Base-by-base conservation (phyloP, 2,329 filamentous ascomycete genomes). In the Gnomoniopsis sp. region DNA sequence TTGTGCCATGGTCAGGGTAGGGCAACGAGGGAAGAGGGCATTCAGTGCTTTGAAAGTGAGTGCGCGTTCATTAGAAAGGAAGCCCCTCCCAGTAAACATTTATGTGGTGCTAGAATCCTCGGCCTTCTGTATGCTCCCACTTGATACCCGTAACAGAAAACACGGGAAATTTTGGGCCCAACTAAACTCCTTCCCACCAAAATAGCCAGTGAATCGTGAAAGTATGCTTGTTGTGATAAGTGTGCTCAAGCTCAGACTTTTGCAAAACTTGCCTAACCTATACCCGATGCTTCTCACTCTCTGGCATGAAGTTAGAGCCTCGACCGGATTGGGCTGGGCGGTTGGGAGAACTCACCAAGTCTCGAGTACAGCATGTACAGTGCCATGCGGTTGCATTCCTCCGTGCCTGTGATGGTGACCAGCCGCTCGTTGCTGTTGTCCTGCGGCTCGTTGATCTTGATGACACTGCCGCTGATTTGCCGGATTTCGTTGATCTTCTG, bases 301-400 rank as follows among this genome's bases (percentile, higher is more conserved):
- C 88, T 91, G 71, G 38, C 46, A 52, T 26, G 26, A 55, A 53
- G 14, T 43, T 61, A 59, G n/a, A 61, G 59, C 57, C 49, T 53
- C 59, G 53, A 47, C 43, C 53, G 36, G 53, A 38, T 26, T 53
- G 49, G 44, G 48, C 47, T 44, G 26, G 59, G 64, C 57, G 65
- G 57, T 65, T 60, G 51, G 38, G 55, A 48, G 43, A 38, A 71
- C 81, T 79, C 74, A 96, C 95, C 95, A 73, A 99, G 89, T 82
- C 95, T 87, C 61, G 91, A 96, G 77, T 99, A 99, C 57, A 99
- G 85, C 93, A 99, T 97, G 78, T 98, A 99, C 57, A 99, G 78
- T n/a, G 95, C 95, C 93, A 99, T 98, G 70, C 96, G 91, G 77
- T 99, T 99, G 80, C 92, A 97, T 76, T 99, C 95, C 68, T 96